A percentile compares a stretch with the other conserved stretches of the same genome.
These are phyloP conservation scores for Serpula lacrymans DNA, from an alignment of 768 basidiomycete genomes.

Conservation along the genomic window DNA sequence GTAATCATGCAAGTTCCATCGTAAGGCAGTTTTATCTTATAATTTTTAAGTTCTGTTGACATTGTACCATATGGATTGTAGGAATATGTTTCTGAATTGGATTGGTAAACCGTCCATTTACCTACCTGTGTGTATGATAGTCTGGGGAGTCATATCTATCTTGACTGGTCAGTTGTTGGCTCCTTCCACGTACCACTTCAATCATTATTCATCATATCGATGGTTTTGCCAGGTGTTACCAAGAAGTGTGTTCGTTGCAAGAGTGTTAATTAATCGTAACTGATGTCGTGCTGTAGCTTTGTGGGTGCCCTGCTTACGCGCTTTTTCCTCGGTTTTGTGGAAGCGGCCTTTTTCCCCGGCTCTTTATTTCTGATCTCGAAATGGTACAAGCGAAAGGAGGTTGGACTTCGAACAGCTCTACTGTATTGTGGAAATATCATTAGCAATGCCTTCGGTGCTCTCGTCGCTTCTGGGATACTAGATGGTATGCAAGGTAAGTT, in stretches of 20 bases:
- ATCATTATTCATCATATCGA: neutral
- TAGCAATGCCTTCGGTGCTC: conserved; percentile 73
- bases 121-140: conserved; percentile 56
- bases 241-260: conserved; percentile 17
- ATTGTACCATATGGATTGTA: conserved; percentile 20
- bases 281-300: conserved; percentile 36
- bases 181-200: conserved; percentile 3
- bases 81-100: conserved; percentile 65
- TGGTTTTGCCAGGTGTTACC: conserved; percentile 31
- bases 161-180: conserved; percentile 37
- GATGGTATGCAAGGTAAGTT: conserved; percentile 59
- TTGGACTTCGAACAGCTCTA: conserved; percentile 60
- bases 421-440: conserved; percentile 67
- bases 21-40: conserved; percentile 36
- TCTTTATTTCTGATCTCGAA: conserved; percentile 61
- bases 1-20: conserved; percentile 73
- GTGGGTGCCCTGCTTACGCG: conserved; percentile 55
- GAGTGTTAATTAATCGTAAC: neutral
- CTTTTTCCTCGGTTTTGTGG: conserved; percentile 68
- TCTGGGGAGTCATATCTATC: conserved; percentile 59
- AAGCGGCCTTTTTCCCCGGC: conserved; percentile 64
- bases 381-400: conserved; percentile 70
- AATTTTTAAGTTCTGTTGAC: no score
- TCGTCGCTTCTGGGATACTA: conserved; percentile 71
- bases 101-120: conserved; percentile 63